Percentiles rank a stretch among this genome's conserved stretches.
Evolutionary conservation across 306 rosid species (phyloP).

Genomic region (Macrotyloma uniflorum): DNA sequence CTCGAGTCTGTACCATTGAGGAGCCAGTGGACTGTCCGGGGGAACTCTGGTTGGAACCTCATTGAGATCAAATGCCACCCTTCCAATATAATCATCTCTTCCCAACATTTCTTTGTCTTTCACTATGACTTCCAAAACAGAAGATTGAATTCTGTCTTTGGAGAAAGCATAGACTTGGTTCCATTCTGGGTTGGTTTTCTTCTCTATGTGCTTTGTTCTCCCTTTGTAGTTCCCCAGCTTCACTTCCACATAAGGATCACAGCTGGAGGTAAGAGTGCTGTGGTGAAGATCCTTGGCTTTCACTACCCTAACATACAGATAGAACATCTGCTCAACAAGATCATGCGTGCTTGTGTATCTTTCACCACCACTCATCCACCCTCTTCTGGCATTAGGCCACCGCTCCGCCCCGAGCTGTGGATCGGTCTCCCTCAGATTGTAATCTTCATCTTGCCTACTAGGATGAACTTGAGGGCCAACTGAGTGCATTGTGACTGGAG

Average conservation of each 20-base stretch:
- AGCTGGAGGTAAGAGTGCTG: conserved; percentile 60
- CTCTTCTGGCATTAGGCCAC: conserved; percentile 76
- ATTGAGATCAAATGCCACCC: conserved; percentile 79
- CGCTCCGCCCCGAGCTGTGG: conserved; percentile 84
- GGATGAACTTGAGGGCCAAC: conserved; percentile 44
- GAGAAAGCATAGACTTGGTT: conserved; percentile 95
- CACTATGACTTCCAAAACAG: conserved; percentile 78
- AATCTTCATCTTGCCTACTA: conserved; percentile 51
- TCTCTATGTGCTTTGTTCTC: conserved; percentile 77
- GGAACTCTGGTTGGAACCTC: conserved; percentile 95
- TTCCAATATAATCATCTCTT: conserved; percentile 85
- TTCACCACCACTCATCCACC: conserved; percentile 73
- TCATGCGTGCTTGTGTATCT: conserved; percentile 77
- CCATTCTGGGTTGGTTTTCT: conserved; percentile 87
- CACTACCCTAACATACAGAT: conserved; percentile 77
- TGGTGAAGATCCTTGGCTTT: conserved; percentile 85
- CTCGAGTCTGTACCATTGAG: conserved; percentile 92
- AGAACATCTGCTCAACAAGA: conserved; percentile 87
- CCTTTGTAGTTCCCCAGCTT: conserved; percentile 91
- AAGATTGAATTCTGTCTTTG: conserved; percentile 82
- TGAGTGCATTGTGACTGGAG: conserved; percentile 45
- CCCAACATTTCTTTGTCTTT: conserved; percentile 89
- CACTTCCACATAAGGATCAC: conserved; percentile 95
- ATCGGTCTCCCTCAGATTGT: conserved; percentile 70
- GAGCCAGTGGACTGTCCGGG: conserved; percentile 92